A percentile compares a stretch with the other conserved stretches of the same genome.
These are phyloP conservation scores for Hymenoscyphus repandus DNA, from an alignment of 2,329 filamentous ascomycete species.

Conservation along the genomic window DNA sequence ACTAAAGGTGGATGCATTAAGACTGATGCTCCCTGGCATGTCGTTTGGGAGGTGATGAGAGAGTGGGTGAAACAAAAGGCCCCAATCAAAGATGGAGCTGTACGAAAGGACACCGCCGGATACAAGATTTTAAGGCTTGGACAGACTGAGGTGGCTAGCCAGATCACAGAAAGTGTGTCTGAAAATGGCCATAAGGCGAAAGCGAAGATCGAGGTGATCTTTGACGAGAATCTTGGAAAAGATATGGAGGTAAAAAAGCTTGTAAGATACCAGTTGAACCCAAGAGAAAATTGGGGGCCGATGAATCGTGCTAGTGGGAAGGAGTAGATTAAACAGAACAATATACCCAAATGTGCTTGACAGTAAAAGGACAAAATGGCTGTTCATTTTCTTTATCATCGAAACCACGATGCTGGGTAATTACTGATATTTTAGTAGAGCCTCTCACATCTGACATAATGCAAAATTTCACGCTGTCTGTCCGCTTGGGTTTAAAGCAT, in stretches of 20 bases:
- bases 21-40: constrained; percentile 85
- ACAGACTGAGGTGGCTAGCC: constrained; percentile 1
- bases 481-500: no score
- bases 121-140: constrained; percentile 58
- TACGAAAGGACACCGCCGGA: constrained; percentile 66
- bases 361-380: no score
- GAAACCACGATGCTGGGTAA: no score
- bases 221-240: constrained; percentile 74
- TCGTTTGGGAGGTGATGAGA: constrained; percentile 88
- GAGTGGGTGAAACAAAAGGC: constrained; percentile 82
- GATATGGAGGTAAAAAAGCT: constrained; percentile 63
- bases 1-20: constrained; percentile 86
- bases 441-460: no score
- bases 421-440: no score
- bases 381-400: no score
- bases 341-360: no score
- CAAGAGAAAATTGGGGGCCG: constrained; percentile 89
- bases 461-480: no score
- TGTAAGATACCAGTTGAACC: constrained; percentile 85
- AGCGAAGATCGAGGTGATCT: constrained; percentile 47
- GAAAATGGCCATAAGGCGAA: constrained; percentile 19
- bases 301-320: constrained; percentile 30
- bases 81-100: constrained; percentile 67
- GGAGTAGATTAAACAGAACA: not conserved
- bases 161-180: constrained; percentile 6